Base-by-base conservation (phyloP, 225 moss, liverwort and hornwort genomes). In the Antitrichia curtipendula region DNA sequence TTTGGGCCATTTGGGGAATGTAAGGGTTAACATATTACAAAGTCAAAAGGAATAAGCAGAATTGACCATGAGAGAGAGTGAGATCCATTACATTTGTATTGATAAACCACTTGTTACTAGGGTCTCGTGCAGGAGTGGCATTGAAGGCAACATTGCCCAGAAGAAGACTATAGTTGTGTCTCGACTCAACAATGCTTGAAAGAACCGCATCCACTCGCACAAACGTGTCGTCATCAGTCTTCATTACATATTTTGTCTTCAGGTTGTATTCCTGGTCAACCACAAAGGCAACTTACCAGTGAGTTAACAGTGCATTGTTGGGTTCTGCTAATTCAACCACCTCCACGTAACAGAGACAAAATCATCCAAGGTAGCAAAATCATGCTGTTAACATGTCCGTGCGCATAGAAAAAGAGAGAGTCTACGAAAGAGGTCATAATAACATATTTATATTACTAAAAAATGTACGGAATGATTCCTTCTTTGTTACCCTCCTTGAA, bases 211-310 rank as follows among this genome's bases (percentile, higher is more conserved):
- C 97, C 89, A 99, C 96, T 86, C 97, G 94, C 70, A 99, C 93
- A 92, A 95, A 99, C 60, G 94, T 96, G 88, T 99, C 99, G 85
- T 99, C 99, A 73, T 97, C 97, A 80, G 99, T 96, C 93, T 99
- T 99, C 97, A 99, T 99, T 80, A 99, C 92, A 88, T 94, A 96
- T 32, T 94, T 94, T 49, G 95, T 87, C 82, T 90, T 91, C 71
- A 99, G 49, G 53, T 94, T 91, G 82, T 90, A 89, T 84, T 95
- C 93, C 98, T 99, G 94, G 57, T 79, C 87, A 88, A 57, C 78
- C 77, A 77, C 61, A 89, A 90, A 81, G 64, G 49, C 77, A 75
- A 73, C 82, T 70, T 27, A 69, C 69, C 76, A 69, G 45, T 90
- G 71, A 88, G 86, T n/a, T 43, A 27, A 57, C 49, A 80, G 41